These are phyloP conservation scores for Apophysomyces sp. DNA, from an alignment of 371 early-diverging fungal genomes.

Conservation along the genomic window DNA sequence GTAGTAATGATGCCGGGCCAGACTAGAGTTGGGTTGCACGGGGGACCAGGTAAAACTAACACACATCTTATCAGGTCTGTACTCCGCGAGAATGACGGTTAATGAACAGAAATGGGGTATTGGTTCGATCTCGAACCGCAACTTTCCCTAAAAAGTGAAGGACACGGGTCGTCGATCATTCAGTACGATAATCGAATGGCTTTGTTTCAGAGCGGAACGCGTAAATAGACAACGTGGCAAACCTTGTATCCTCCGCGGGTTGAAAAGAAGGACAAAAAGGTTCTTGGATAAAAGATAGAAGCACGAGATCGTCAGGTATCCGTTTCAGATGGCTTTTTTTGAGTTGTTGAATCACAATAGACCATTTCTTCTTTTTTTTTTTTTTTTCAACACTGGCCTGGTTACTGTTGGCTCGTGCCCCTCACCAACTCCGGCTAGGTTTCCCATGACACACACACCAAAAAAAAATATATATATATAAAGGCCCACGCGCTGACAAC, in stretches of 20 bases:
- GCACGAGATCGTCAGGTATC: background rate
- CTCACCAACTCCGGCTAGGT: background rate
- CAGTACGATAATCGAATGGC: background rate
- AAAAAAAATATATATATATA: background rate
- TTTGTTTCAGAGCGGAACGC: slow-evolving; percentile 1
- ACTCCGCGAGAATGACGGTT: background rate
- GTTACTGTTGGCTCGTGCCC: background rate
- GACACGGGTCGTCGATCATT: slow-evolving; percentile 2
- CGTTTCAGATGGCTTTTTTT: background rate
- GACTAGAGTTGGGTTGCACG: background rate
- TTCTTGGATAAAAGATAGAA: background rate
- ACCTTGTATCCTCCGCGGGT: background rate
- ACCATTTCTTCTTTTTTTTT: too few relatives aligned
- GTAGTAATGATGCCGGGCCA: too few relatives aligned
- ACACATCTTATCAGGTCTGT: background rate
- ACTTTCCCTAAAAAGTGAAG: background rate
- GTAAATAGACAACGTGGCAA: slow-evolving; percentile 1
- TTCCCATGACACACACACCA: background rate
- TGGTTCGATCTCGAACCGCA: slow-evolving; percentile 1
- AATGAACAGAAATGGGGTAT: slow-evolving; percentile 1
- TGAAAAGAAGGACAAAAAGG: background rate
- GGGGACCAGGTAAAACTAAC: too few relatives aligned
- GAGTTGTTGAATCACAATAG: background rate
- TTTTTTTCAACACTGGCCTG: too few relatives aligned
- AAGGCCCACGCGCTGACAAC: background rate